These are phyloP conservation scores for Eucalyptus polyanthemos DNA, from an alignment of 345 rosid genomes.

Conservation along the genomic window DNA sequence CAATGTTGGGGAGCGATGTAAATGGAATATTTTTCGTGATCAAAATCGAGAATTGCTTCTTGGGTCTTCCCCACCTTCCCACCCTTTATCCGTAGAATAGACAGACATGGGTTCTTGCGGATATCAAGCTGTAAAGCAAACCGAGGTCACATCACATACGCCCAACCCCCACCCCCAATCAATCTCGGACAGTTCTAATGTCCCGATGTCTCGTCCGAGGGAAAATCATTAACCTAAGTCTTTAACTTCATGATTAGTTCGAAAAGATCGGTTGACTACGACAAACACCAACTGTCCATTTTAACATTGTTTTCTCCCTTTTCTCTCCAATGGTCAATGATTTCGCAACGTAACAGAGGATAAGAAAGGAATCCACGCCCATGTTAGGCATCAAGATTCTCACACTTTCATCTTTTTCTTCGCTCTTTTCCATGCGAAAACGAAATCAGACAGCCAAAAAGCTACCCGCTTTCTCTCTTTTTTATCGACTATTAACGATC, in stretches of 20 bases:
- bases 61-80: not conserved
- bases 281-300: not conserved
- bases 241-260: not conserved
- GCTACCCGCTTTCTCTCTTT: not conserved
- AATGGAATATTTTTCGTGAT: not conserved
- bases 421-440: not conserved
- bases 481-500: not conserved
- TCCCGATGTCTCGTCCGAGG: not conserved
- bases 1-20: not conserved
- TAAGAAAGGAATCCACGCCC: not conserved
- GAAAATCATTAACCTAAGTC: not conserved
- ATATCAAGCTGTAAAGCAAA: not conserved
- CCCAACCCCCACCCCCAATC: not conserved
- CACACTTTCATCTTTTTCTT: not conserved
- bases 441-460: not conserved
- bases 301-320: not conserved
- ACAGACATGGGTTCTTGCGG: not conserved
- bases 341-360: not conserved
- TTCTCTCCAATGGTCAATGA: not conserved
- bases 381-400: slow-evolving; percentile 17
- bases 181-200: not conserved
- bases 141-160: not conserved
- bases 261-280: not conserved
- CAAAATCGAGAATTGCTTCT: not conserved
- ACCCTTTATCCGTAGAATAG: not conserved